phyloP scores from a whole-genome alignment of 768 basidiomycete genomes.

The Chalciporus pseudorubinellus region DNA sequence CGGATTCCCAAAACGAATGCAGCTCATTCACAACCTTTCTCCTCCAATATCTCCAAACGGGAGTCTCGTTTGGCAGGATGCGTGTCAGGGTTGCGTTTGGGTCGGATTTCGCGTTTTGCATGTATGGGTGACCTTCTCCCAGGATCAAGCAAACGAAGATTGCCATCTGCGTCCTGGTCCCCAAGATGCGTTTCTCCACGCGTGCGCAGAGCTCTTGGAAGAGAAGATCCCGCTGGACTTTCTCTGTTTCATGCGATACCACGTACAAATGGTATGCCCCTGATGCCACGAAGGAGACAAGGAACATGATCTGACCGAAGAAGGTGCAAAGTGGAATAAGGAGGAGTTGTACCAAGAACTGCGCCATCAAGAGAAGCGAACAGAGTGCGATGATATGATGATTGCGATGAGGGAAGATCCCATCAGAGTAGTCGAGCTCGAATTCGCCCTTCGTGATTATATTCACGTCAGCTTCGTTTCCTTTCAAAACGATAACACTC shows the following conservation, averaged over 20 bases:
- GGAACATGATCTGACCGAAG: constrained; percentile 34
- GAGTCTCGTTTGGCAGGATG: constrained; percentile 30
- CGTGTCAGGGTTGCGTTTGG: constrained; percentile 3
- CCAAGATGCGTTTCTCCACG: constrained; percentile 13
- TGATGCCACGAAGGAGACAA: constrained; percentile 28
- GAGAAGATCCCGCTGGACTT: constrained; percentile 20
- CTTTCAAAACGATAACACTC: constrained; percentile 27
- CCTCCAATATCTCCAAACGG: constrained; percentile 29
- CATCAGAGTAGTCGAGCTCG: constrained; percentile 22
- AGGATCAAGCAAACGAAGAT: constrained; percentile 27
- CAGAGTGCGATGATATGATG: constrained; percentile 18
- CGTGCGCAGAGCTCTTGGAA: constrained; percentile 1
- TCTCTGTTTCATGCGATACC: constrained; percentile 30
- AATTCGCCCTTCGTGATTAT: constrained; percentile 33
- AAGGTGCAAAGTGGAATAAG: constrained; percentile 29
- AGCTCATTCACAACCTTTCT: constrained; percentile 22
- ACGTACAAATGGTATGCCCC: constrained; percentile 34
- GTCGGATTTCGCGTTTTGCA: constrained; percentile 1
- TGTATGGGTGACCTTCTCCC: constrained; percentile 3
- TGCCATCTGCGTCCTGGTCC: constrained; percentile 30
- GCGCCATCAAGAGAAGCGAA: constrained; percentile 27
- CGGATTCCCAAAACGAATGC: constrained; percentile 6
- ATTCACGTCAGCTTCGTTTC: constrained; percentile 27
- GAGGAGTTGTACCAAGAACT: constrained; percentile 33
- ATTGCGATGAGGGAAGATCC: constrained; percentile 2